phyloP scores from a whole-genome alignment of 352 stramenopile species.

The Phytopythium boreale region DNA sequence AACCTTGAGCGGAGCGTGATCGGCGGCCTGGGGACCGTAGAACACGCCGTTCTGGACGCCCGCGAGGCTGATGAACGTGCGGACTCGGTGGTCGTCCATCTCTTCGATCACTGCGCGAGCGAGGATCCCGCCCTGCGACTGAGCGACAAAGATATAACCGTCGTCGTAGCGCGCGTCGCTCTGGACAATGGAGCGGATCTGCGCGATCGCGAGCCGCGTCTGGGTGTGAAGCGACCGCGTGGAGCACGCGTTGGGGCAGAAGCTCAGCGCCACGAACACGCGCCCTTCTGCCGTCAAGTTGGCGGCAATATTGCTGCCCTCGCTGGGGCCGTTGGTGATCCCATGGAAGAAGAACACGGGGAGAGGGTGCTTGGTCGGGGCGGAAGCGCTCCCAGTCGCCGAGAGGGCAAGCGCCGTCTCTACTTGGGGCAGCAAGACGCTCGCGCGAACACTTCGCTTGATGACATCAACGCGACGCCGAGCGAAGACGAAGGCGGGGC shows the following conservation, averaged over 20 bases:
- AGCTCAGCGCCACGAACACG: conserved; percentile 28
- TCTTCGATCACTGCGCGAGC: conserved; percentile 39
- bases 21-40: conserved; percentile 21
- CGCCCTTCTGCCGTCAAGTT: conserved; percentile 32
- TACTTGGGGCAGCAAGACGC: too few relatives aligned
- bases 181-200: conserved; percentile 23
- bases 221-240: conserved; percentile 23
- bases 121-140: conserved; percentile 38
- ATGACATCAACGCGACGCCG: too few relatives aligned
- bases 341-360: conserved; percentile 32
- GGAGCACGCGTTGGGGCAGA: conserved; percentile 37
- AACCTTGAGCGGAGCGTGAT: conserved; percentile 6
- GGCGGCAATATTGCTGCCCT: conserved; percentile 15
- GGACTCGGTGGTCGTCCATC: conserved; percentile 44
- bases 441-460: too few relatives aligned
- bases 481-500: too few relatives aligned
- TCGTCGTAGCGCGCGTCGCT: conserved; percentile 16
- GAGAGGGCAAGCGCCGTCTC: too few relatives aligned
- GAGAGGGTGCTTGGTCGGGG: background rate
- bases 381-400: background rate
- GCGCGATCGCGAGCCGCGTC: conserved; percentile 31
- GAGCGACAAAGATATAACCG: conserved; percentile 34
- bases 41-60: conserved; percentile 39
- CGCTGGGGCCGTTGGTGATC: conserved; percentile 8
- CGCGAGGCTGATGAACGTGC: conserved; percentile 36